Base-by-base conservation (phyloP, 768 basidiomycete species). In the Leccinum barrowsii region DNA sequence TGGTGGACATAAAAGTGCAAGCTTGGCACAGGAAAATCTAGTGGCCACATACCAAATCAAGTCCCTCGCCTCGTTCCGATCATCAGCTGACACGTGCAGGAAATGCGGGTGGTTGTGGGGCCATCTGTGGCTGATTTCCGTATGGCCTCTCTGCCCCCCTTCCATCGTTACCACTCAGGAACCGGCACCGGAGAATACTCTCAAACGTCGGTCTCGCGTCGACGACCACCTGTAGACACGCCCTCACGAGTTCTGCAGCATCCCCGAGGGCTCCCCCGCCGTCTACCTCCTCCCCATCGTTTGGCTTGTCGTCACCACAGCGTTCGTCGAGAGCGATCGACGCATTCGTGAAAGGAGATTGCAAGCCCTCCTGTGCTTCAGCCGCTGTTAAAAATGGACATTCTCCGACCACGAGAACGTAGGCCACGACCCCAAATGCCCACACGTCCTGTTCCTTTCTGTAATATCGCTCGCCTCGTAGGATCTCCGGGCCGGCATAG, bases 371-470 rank as follows among this genome's bases (percentile, higher is more conserved):
- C 65, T 95, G 91, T 0, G 94, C 92, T 71, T 98, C 95, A 40
- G 86, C 89, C 1, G 94, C 88, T 17, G 90, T 92, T 75, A 87
- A 85, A 76, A 94, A 95, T 1, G 92, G 92, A 67, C 93, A 95
- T 76, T 96, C 93, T 6, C 93, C 92, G 19, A 89, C 83, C 17
- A 98, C 82, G 61, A 99, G 83, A 57, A 99, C 96, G 72, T 94
- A 99, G 12, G 88, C 94, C 21, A 99, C 93, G 22, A 98, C 94
- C 13, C 96, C 96, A 59, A 96, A 91, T 0, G 96, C 96, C 95
- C 96, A 99, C 3, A 98, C 90, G 65, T 99, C 96, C 73, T 98
- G 95, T 70, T 96, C 94, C 69, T 94, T 95, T 35, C 96, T 95
- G 62, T 90, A 82, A 72, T 99, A 99, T 52, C 91, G 84, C 70